Evolutionary conservation across 345 rosid genomes (phyloP).

Genomic region (Lepidium didymum): DNA sequence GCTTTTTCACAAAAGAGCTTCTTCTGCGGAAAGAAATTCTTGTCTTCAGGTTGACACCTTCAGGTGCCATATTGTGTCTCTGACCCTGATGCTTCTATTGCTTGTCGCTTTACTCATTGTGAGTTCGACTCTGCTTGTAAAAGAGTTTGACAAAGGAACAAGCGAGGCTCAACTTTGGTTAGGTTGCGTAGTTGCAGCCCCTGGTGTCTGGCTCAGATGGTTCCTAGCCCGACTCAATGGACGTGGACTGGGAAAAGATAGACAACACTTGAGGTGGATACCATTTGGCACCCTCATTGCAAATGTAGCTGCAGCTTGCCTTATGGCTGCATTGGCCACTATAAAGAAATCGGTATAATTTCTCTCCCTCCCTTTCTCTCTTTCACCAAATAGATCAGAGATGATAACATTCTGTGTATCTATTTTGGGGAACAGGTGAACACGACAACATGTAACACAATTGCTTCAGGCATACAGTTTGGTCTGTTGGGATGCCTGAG

Average conservation of each 20-base stretch:
- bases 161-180: constrained; percentile 63
- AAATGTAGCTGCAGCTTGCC: constrained; percentile 68
- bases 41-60: constrained; percentile 31
- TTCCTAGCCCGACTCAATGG: constrained; percentile 81
- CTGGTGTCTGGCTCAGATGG: constrained; percentile 99
- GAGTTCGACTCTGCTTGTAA: constrained; percentile 40
- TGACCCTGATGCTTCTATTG: constrained; percentile 36
- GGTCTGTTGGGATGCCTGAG: constrained; percentile 84
- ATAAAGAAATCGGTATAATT: constrained; percentile 51
- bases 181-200: constrained; percentile 66
- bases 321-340: constrained; percentile 72
- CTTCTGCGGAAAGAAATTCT: constrained; percentile 1
- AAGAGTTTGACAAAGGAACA: constrained; percentile 44
- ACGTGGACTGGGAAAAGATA: constrained; percentile 57
- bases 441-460: constrained; percentile 39
- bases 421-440: constrained; percentile 41
- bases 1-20: constrained; percentile 25
- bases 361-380: background rate
- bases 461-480: constrained; percentile 53
- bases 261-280: constrained; percentile 59
- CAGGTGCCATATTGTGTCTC: constrained; percentile 36
- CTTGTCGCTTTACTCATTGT: constrained; percentile 40
- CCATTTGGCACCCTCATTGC: constrained; percentile 87
- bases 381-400: background rate
- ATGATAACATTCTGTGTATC: background rate